Base-by-base conservation (phyloP, 441 rosid genomes). In the Jatropha podagrica region DNA sequence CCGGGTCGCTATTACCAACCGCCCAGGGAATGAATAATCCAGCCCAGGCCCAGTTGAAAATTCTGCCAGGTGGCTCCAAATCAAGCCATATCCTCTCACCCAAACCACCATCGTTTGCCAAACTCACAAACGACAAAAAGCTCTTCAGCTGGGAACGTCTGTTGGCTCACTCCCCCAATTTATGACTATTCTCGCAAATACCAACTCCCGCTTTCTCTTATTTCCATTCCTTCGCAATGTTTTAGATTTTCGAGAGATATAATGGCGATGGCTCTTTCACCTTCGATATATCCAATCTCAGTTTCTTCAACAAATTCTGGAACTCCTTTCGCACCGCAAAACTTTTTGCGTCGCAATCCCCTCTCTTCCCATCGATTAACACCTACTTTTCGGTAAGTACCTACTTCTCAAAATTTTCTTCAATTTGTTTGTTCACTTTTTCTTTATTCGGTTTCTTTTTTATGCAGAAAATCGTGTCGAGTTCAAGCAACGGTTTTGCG, bases 401-500 rank as follows among this genome's bases (percentile, higher is more conserved):
- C 5, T 32, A 4, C 20, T 13, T 10, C 23, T 46, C 55, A 23
- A n/a, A 44, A 18, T 40, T 71, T 58, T 71, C 11, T n/a, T 56
- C 40, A 42, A 42, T 56, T n/a, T 51, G 8, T 46, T 7, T 13
- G 40, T 52, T 6, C 6, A 18, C 63, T 70, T 27, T 42, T 44
- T 38, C 38, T 38, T 10, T 15, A 63, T 55, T 54, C 49, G n/a
- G 15, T 7, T 2, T 17, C 52, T 56, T 14, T 58, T 8, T 26
- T 62, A 13, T 52, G 15, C 67, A 87, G 90, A 81, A 90, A 85
- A 76, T 75, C 18, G 61, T 79, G 40, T 79, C 82, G 76, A 38
- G 83, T 91, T 14, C 85, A 75, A 80, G 96, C 92, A 1, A 79
- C 90, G 14, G 78, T 88, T 73, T 71, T 93, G 76, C 88, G 87